Conservation (phyloP, 2,329 filamentous ascomycete species). For the Talaromyces atroroseus region DNA sequence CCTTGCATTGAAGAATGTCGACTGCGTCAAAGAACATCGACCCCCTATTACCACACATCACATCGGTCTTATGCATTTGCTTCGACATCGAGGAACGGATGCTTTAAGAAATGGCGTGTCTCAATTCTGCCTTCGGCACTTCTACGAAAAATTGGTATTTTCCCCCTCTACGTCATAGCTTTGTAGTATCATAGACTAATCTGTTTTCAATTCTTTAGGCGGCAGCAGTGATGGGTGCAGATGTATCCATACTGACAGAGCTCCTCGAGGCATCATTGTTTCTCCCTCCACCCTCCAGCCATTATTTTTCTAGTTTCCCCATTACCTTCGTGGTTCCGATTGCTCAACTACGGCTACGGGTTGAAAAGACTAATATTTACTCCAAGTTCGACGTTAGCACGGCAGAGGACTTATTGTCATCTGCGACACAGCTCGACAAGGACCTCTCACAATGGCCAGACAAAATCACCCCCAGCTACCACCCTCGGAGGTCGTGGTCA, state of each 20-base stretch:
- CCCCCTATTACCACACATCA: constrained; percentile 2
- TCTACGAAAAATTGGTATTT: constrained; percentile 1
- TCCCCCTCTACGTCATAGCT: neutral
- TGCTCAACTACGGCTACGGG: neutral
- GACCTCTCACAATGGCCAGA: constrained; percentile 7
- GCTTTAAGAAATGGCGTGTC: neutral
- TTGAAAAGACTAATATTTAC: neutral
- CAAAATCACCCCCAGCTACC: neutral
- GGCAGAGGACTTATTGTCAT: neutral
- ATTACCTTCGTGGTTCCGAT: neutral
- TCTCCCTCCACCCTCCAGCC: neutral
- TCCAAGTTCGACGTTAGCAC: neutral
- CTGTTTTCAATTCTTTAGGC: neutral
- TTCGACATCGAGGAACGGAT: neutral
- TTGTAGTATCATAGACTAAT: neutral
- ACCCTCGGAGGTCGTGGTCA: neutral
- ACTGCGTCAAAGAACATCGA: neutral
- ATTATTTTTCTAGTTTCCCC: neutral
- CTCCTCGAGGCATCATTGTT: neutral
- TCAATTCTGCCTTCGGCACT: constrained; percentile 2
- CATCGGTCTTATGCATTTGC: constrained; percentile 3
- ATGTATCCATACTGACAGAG: neutral
- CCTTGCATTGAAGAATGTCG: neutral
- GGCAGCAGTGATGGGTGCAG: neutral
- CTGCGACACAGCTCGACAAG: neutral